Percentiles rank a stretch among this genome's conserved stretches.
phyloP scores from a whole-genome alignment of 805 yeast species.

The Pichia paraexigua region DNA sequence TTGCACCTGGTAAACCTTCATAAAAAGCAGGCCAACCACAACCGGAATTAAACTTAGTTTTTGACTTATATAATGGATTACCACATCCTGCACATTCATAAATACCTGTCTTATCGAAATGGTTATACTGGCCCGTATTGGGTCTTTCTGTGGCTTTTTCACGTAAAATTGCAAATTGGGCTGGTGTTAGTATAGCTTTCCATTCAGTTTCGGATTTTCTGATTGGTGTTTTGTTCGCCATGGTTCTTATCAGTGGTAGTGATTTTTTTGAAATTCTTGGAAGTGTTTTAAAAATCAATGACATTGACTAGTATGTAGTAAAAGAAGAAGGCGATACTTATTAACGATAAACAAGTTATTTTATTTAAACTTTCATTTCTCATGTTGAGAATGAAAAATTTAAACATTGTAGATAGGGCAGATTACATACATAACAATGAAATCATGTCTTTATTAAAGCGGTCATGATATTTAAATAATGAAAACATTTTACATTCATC shows the following conservation, averaged over 20 bases:
- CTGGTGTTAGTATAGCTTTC: slow-evolving; percentile 69
- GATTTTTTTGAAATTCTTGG: not conserved
- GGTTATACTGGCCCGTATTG: slow-evolving; percentile 50
- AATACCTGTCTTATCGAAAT: slow-evolving; percentile 46
- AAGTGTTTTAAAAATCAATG: not conserved
- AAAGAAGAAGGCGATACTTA: not conserved
- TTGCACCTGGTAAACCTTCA: slow-evolving; percentile 77
- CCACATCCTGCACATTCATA: slow-evolving; percentile 85
- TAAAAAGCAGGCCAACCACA: slow-evolving; percentile 99
- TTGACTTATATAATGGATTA: slow-evolving; percentile 68
- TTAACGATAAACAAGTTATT: too few species aligned
- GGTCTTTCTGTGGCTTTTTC: slow-evolving; percentile 69
- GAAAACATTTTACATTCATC: too few species aligned
- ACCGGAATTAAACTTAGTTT: slow-evolving; percentile 78
- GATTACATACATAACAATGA: too few species aligned
- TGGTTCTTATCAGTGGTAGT: not conserved
- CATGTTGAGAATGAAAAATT: not conserved
- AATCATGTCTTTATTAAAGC: too few species aligned
- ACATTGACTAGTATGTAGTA: not conserved
- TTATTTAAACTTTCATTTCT: not conserved
- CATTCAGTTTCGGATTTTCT: slow-evolving; percentile 51
- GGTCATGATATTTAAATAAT: too few species aligned
- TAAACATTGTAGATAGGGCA: too few species aligned
- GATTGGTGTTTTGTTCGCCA: not conserved
- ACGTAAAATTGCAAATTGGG: slow-evolving; percentile 71